A percentile compares a stretch with the other conserved stretches of the same genome.
These are phyloP conservation scores for Gardenia jasminoides DNA, from an alignment of 257 asterid genomes.

Conservation along the genomic window DNA sequence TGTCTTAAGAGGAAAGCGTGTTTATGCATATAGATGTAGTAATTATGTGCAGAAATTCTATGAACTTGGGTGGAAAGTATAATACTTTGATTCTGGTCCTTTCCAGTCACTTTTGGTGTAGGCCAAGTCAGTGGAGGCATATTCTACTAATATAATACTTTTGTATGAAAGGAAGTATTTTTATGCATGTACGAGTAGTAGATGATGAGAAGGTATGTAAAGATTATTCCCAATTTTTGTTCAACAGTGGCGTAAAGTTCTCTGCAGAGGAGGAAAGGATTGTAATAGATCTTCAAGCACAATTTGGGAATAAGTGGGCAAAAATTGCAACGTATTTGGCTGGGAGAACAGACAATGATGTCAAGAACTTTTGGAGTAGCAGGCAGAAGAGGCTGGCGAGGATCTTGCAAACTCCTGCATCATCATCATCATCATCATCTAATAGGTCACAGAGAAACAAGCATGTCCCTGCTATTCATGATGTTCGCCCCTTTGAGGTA, in stretches of 20 bases:
- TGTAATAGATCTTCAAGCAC: slow-evolving; percentile 72
- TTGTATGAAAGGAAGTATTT: no score
- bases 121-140: no score
- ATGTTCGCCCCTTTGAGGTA: slow-evolving; percentile 41
- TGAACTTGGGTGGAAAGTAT: no score
- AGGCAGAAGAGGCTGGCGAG: slow-evolving; percentile 72
- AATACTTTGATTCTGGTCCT: not conserved
- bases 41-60: no score
- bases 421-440: slow-evolving; percentile 34
- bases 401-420: slow-evolving; percentile 37
- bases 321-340: slow-evolving; percentile 67
- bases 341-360: slow-evolving; percentile 90
- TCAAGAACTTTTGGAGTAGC: slow-evolving; percentile 89
- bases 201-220: slow-evolving; percentile 1
- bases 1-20: no score
- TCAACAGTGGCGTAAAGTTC: slow-evolving; percentile 74
- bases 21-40: no score
- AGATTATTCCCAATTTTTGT: not conserved
- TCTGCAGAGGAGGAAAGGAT: slow-evolving; percentile 74
- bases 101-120: not conserved
- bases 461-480: slow-evolving; percentile 20
- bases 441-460: slow-evolving; percentile 37
- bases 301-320: slow-evolving; percentile 91
- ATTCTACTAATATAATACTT: no score
- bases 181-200: no score